Evolutionary conservation across 371 early-diverging fungal genomes (phyloP), one percentile per base, ranked within the genome.

Genomic region (Paraphysoderma sedebokerense): DNA sequence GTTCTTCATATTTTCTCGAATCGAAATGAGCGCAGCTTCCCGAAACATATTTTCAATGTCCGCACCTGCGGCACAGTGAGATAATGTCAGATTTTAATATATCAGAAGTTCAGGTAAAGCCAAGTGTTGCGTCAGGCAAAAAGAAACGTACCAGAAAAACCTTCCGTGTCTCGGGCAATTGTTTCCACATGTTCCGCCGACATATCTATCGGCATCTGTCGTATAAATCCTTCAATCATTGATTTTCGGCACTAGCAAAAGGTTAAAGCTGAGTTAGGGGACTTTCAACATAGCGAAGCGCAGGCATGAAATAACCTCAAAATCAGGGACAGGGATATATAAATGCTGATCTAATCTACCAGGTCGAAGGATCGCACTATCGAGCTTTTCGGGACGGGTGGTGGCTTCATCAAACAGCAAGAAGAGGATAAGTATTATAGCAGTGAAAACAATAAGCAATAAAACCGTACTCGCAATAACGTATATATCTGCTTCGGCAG

Each of bases 401-500:
- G n/a, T n/a, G n/a, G n/a, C n/a, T n/a, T n/a, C n/a, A n/a, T n/a
- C n/a, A n/a, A n/a, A n/a, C n/a, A n/a, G n/a, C n/a, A n/a, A n/a
- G n/a, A n/a, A n/a, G n/a, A n/a, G n/a, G n/a, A n/a, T 8, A 39
- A 31, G 1, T 34, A 11, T 32, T 7, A 30, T 26, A 23, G 26
- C 0, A 51, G 15, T 41, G 26, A 20, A 20, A 13, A 32, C 19
- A n/a, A 2, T 5, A 23, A 23, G 24, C 41, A 5, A 26, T 13
- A 5, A 2, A 24, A 9, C 12, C 56, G 53, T 76, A 81, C 83
- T 79, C 55, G 81, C 82, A 38, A 85, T 62, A 0, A 85, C 74
- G 22, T 82, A 57, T 2, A 82, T 67, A 50, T 78, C 74, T 5
- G 77, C 70, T 7, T 72, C 65, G 9, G 65, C 60, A 15, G 50